Base-by-base conservation (phyloP, 495 filamentous ascomycete genomes). In the Trichoderma asperelloides region DNA sequence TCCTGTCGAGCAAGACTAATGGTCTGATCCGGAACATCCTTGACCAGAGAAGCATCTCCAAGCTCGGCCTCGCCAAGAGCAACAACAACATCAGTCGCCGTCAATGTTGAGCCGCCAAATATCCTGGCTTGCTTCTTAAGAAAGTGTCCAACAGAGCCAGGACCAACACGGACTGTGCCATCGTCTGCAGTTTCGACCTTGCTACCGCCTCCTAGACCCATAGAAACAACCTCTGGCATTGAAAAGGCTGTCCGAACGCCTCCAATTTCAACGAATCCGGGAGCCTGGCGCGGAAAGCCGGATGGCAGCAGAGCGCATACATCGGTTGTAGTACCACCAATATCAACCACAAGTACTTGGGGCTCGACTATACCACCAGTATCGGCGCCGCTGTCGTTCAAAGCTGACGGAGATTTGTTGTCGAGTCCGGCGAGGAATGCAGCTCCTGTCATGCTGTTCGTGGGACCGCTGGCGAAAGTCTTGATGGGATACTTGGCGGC, bases 261-360 rank as follows among this genome's bases (percentile, higher is more conserved):
- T 1, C 75, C 81, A 23, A 86, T 74, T 55, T 80, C 78, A 40
- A 79, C 78, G 55, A 81, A 82, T 7, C 81, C 79, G n/a, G 84
- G 77, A 43, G 84, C 81, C 68, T 85, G 82, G 23, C 83, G 76
- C 8, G 84, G 83, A 64, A 84, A 84, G 2, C 84, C 83, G 62
- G 78, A 82, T 15, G 81, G 78, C 2, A 85, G 75, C 30, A 86
- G 69, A 11, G 80, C 78, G 41, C 82, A 80, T 7, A 85, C 77
- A 70, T 86, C 84, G 5, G 81, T 85, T 13, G 84, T 86, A 0
- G 84, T 86, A 4, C 84, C 84, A 41, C 84, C 84, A 64, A 85
- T 77, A 67, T 83, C 80, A 16, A 83, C 77, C 0, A 83, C 79
- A 69, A 83, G 75, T 41, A 81, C 74, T 63, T 60, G 63, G 11